Evolutionary conservation across 164 flowering plant species (phyloP), one percentile per base, ranked within the genome.

Genomic region (Chloranthus sessilifolius): DNA sequence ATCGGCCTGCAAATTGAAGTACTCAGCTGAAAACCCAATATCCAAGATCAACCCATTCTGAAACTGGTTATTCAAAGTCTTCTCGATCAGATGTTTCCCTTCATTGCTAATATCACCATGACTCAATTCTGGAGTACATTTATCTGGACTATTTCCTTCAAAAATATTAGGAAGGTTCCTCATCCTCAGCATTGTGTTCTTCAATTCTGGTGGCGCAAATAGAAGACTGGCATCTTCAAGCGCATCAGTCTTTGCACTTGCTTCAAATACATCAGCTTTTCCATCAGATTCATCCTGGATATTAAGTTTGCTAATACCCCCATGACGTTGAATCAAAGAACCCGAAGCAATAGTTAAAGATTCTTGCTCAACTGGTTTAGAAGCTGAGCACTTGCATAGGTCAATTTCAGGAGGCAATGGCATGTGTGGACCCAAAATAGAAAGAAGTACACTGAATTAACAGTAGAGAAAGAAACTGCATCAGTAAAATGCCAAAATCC

Each of bases 341-440:
- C 35, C 43, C 31, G 75, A 42, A 16, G 67, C 50, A 48, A 23
- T 47, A 59, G 33, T 53, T 30, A 70, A 63, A 24, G 67, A 46
- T 63, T 81, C 85, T 61, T 52, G 67, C 39, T 70, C 80, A 34
- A 38, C 11, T 20, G 43, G 25, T 55, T 62, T 74, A 25, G 66
- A 53, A 48, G 56, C 45, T 56, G 80, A 42, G 40, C 59, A 70
- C 48, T 77, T 77, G 70, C 86, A 73, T 40, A 52, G 64, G 61
- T 85, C 95, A 69, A 89, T 71, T 50, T 82, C 86, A 53, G 81
- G 70, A 56, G 92, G 95, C 58, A 89, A 66, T 47, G 72, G 78
- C 72, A 83, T 61, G 48, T 72, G 76, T 61, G 97, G 92, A 39
- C 78, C 92, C 75, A 89, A 70, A 54, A 89, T 72, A 1, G 89